Conservation (phyloP, 495 filamentous ascomycete species). For the Penicillium riverlandense region DNA sequence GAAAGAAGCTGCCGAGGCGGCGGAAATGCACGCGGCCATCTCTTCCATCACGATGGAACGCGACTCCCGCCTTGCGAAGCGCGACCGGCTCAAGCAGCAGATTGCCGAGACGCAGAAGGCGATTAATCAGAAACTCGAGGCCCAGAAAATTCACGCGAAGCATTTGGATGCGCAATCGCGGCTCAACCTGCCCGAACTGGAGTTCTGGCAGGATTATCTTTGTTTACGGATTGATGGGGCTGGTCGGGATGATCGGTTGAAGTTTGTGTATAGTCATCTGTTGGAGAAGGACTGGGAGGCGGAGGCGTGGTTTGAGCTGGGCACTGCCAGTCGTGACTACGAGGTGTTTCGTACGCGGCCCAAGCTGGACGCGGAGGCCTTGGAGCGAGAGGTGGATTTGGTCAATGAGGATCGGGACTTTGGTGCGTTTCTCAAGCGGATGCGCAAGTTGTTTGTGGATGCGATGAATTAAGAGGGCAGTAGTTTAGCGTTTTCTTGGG, state of each 20-base stretch:
- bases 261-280: conserved; percentile 86
- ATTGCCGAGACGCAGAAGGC: conserved; percentile 70
- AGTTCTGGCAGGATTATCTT: conserved; percentile 91
- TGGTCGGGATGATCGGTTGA: conserved; percentile 74
- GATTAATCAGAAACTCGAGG: conserved; percentile 53
- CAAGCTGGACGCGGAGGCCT: conserved; percentile 65
- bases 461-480: conserved; percentile 37
- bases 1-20: conserved; percentile 81
- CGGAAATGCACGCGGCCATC: conserved; percentile 81
- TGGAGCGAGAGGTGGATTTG: conserved; percentile 64
- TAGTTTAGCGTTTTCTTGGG: conserved; percentile 6
- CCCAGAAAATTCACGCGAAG: conserved; percentile 53
- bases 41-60: conserved; percentile 64
- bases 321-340: conserved; percentile 74
- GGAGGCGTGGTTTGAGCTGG: conserved; percentile 90
- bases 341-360: conserved; percentile 70
- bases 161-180: conserved; percentile 71
- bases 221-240: conserved; percentile 86
- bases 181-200: conserved; percentile 83
- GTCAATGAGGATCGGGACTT: conserved; percentile 79
- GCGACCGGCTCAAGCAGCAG: conserved; percentile 67
- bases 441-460: conserved; percentile 77
- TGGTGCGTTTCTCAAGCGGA: conserved; percentile 75
- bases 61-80: conserved; percentile 63
- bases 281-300: conserved; percentile 76